phyloP scores from a whole-genome alignment of 176 grass and related monocot genomes.

The Avena sativa region DNA sequence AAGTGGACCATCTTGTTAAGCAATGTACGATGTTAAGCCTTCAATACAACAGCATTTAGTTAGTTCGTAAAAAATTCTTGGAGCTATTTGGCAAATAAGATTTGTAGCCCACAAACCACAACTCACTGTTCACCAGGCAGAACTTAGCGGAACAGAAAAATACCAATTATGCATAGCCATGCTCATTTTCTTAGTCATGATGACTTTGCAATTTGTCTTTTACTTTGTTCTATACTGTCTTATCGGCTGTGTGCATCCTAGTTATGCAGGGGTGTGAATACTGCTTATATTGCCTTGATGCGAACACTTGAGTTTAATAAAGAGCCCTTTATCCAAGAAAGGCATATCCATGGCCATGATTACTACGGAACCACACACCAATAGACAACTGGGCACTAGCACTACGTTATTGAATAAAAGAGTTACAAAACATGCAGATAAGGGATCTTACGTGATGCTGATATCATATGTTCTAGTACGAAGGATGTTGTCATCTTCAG shows the following conservation, averaged over 20 bases:
- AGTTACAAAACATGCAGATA: slow-evolving; percentile 16
- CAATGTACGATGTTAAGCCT: neutral
- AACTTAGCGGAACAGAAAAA: neutral
- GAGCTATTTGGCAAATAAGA: slow-evolving; percentile 21
- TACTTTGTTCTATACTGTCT: neutral
- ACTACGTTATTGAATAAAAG: neutral
- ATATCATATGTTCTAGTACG: slow-evolving; percentile 92
- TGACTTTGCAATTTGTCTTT: neutral
- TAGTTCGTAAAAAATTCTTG: neutral
- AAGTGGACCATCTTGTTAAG: slow-evolving; percentile 12
- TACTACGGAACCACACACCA: slow-evolving; percentile 1
- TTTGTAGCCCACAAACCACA: neutral
- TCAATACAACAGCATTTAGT: slow-evolving; percentile 28
- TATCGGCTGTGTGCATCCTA: neutral
- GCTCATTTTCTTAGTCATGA: neutral
- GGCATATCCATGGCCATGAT: neutral
- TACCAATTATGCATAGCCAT: slow-evolving; percentile 17
- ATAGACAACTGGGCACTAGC: neutral
- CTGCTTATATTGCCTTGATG: neutral
- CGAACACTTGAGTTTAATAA: neutral
- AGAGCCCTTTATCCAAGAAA: neutral
- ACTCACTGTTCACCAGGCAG: neutral
- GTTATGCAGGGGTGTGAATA: neutral
- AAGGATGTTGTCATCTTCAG: slow-evolving; percentile 97
- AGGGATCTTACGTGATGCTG: slow-evolving; percentile 88